phyloP scores from a whole-genome alignment of 169 alveolate genomes.

The Cryptosporidium ryanae region DNA sequence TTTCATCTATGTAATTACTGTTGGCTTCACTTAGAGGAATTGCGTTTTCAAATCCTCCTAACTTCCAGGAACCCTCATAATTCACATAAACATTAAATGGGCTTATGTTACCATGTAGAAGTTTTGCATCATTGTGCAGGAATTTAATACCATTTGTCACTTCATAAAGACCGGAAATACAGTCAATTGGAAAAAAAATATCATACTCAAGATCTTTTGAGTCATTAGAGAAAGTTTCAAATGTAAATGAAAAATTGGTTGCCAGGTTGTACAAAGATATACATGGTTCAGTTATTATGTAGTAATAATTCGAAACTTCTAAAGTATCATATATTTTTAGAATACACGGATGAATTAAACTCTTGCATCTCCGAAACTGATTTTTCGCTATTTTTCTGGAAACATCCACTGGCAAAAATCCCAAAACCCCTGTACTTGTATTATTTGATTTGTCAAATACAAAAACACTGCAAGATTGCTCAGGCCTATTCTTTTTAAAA shows the following conservation, averaged over 20 bases:
- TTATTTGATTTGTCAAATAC: constrained; percentile 42
- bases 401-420: constrained; percentile 25
- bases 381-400: constrained; percentile 55
- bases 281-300: constrained; percentile 68
- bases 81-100: constrained; percentile 52
- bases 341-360: constrained; percentile 61
- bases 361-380: constrained; percentile 61
- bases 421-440: constrained; percentile 11
- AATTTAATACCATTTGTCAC: constrained; percentile 40
- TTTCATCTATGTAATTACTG: constrained; percentile 48
- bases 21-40: constrained; percentile 19
- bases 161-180: constrained; percentile 56
- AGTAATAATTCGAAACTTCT: constrained; percentile 51
- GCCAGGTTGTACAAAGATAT: constrained; percentile 38
- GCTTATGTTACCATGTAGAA: constrained; percentile 63
- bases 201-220: constrained; percentile 13
- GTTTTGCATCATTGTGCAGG: constrained; percentile 62
- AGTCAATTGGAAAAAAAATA: constrained; percentile 60
- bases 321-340: constrained; percentile 59
- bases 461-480: constrained; percentile 57
- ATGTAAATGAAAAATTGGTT: neutral
- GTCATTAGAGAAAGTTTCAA: constrained; percentile 6
- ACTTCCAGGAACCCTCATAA: constrained; percentile 64
- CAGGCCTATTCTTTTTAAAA: constrained; percentile 53
- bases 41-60: constrained; percentile 60